A percentile compares a stretch with the other conserved stretches of the same genome.
phyloP scores from a whole-genome alignment of 768 basidiomycete species.

The Xanthoconium purpureum region DNA sequence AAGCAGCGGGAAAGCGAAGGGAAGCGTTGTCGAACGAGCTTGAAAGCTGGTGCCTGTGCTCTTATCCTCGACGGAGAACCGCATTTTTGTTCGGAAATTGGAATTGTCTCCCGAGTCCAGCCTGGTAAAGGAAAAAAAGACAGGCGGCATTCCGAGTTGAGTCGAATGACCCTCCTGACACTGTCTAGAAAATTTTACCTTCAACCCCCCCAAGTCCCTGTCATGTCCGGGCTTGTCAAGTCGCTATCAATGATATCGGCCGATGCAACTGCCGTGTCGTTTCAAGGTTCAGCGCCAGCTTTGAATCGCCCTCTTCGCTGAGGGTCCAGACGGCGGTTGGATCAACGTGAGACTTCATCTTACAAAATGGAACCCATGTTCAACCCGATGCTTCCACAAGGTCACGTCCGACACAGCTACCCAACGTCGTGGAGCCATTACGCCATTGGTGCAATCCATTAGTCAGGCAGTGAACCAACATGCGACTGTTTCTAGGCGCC shows the following conservation, averaged over 20 bases:
- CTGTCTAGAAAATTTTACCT: not conserved
- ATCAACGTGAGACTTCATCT: too few relatives aligned
- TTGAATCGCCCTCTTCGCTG: too few relatives aligned
- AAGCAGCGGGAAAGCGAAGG: not conserved
- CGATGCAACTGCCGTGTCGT: not conserved
- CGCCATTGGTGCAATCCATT: too few relatives aligned
- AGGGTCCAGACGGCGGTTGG: too few relatives aligned
- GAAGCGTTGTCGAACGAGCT: not conserved
- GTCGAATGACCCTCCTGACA: not conserved
- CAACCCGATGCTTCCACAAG: too few relatives aligned
- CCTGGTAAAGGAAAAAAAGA: not conserved
- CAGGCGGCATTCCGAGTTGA: not conserved
- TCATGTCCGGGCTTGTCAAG: not conserved
- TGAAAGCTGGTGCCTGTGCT: not conserved
- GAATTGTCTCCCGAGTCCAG: constrained; percentile 12
- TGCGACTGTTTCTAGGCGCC: too few relatives aligned
- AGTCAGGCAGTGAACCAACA: too few relatives aligned
- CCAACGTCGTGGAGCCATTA: too few relatives aligned
- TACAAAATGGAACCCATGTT: too few relatives aligned
- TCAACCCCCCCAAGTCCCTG: not conserved
- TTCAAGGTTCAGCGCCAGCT: not conserved
- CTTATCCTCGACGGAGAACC: constrained; percentile 15
- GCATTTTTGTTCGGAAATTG: constrained; percentile 13
- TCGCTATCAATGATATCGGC: not conserved
- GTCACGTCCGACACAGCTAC: too few relatives aligned